Evolutionary conservation across 2,329 filamentous ascomycete species (phyloP).

Genomic region (Monilinia vaccinii-corymbosi): DNA sequence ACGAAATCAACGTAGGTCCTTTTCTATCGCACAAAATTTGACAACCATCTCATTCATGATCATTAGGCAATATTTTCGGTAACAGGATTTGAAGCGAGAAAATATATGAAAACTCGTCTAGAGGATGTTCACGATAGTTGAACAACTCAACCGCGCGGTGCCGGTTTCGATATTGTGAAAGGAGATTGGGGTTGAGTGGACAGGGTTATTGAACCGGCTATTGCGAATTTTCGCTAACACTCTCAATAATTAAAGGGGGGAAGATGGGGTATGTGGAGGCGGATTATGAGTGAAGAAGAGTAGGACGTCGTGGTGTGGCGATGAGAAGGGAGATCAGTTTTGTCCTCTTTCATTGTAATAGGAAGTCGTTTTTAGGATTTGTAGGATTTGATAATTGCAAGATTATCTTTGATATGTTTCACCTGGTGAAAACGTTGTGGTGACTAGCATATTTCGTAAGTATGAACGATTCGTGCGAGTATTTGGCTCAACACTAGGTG

Average conservation of each 20-base stretch:
- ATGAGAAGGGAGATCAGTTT: not conserved
- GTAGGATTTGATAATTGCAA: no score
- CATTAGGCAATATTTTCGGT: slow-evolving; percentile 22
- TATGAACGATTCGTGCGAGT: not conserved
- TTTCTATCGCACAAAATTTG: slow-evolving; percentile 15
- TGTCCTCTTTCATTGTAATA: not conserved
- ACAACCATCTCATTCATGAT: not conserved
- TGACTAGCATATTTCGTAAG: no score
- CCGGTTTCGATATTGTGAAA: slow-evolving; percentile 15
- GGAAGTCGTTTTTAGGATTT: no score
- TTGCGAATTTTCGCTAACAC: slow-evolving; percentile 8
- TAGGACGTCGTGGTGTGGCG: not conserved
- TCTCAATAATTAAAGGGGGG: slow-evolving; percentile 9
- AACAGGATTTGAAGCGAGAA: slow-evolving; percentile 19
- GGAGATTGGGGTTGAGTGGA: slow-evolving; percentile 8
- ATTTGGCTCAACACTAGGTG: not conserved
- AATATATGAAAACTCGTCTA: slow-evolving; percentile 32
- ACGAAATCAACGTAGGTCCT: slow-evolving; percentile 32
- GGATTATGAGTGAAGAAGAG: slow-evolving; percentile 1
- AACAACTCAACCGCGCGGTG: slow-evolving; percentile 16
- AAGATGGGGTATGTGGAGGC: slow-evolving; percentile 10
- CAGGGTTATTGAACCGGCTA: slow-evolving; percentile 8
- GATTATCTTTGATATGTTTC: not conserved
- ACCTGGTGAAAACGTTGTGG: not conserved
- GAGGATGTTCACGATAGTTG: slow-evolving; percentile 29